These are phyloP conservation scores for Hypoxylon rickii DNA, from an alignment of 495 filamentous ascomycete genomes.

Conservation along the genomic window DNA sequence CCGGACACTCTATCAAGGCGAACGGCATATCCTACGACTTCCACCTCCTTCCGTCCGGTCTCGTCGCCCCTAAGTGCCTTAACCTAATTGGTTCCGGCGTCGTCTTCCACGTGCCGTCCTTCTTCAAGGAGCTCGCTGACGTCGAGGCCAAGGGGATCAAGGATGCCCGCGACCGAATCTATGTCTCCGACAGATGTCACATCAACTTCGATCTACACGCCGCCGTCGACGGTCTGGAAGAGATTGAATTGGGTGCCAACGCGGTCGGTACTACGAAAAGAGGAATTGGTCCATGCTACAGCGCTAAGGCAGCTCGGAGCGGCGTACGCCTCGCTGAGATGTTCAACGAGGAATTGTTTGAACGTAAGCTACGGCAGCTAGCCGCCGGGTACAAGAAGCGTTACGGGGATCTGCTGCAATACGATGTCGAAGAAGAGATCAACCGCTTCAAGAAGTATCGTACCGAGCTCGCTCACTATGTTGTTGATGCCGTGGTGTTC, in stretches of 20 bases:
- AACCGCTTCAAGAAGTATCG: slow-evolving; percentile 67
- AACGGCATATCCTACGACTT: too few relatives aligned
- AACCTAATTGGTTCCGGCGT: slow-evolving; percentile 88
- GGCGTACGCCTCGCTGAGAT: slow-evolving; percentile 79
- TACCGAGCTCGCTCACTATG: slow-evolving; percentile 64
- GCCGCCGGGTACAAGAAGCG: slow-evolving; percentile 69
- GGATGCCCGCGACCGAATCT: slow-evolving; percentile 67
- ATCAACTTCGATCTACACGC: slow-evolving; percentile 84
- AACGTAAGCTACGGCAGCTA: slow-evolving; percentile 70
- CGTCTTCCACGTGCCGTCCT: slow-evolving; percentile 71
- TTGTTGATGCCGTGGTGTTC: slow-evolving; percentile 70
- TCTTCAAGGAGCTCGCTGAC: slow-evolving; percentile 82
- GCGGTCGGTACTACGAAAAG: slow-evolving; percentile 62
- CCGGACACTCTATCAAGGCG: slow-evolving; percentile 13
- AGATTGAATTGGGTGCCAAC: slow-evolving; percentile 66
- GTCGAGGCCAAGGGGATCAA: slow-evolving; percentile 73
- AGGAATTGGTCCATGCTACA: slow-evolving; percentile 82
- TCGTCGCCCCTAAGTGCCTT: slow-evolving; percentile 74
- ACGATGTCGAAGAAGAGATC: slow-evolving; percentile 83
- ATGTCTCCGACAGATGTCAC: slow-evolving; percentile 81
- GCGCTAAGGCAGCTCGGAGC: slow-evolving; percentile 75
- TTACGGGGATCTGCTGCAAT: slow-evolving; percentile 67
- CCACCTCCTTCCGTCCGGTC: slow-evolving; percentile 69
- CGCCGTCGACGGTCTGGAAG: slow-evolving; percentile 80
- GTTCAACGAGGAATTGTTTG: slow-evolving; percentile 69